These are phyloP conservation scores for Claviceps maximensis DNA, from an alignment of 2,329 filamentous ascomycete genomes.

Conservation along the genomic window DNA sequence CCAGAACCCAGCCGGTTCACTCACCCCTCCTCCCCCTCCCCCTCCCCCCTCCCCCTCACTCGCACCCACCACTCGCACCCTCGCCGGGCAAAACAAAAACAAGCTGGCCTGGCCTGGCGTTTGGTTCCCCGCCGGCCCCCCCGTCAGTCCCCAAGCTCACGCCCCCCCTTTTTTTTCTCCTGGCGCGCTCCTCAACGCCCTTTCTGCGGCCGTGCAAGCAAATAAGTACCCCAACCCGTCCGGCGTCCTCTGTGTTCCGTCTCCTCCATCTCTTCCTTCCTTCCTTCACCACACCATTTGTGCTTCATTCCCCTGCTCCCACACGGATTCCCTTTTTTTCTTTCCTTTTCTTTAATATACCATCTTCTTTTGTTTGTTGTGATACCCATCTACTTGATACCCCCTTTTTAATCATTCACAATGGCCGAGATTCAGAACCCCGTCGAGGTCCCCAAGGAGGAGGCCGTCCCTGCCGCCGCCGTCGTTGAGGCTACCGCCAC, in stretches of 20 bases:
- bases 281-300: constrained; percentile 20
- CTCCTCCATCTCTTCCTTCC: constrained; percentile 14
- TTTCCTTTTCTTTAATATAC: constrained; percentile 25
- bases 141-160: not conserved
- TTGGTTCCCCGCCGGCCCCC: not conserved
- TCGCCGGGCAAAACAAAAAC: not conserved
- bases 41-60: no score
- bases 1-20: not conserved
- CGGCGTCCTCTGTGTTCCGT: constrained; percentile 8
- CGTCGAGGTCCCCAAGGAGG: constrained; percentile 34
- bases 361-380: constrained; percentile 32
- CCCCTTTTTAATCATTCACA: constrained; percentile 28
- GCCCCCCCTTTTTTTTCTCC: constrained; percentile 5
- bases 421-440: constrained; percentile 68
- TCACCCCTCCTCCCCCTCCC: not conserved
- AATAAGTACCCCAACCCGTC: constrained; percentile 31
- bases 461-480: constrained; percentile 30
- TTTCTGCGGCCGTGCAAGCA: constrained; percentile 12
- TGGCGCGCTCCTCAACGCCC: constrained; percentile 6
- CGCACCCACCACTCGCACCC: no score
- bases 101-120: not conserved
- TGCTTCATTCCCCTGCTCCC: constrained; percentile 12
- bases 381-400: constrained; percentile 36
- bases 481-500: constrained; percentile 11
- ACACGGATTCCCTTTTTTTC: constrained; percentile 20